These are phyloP conservation scores for Sanguinoderma infundibulare DNA, from an alignment of 1,284 basidiomycete species.

Conservation along the genomic window DNA sequence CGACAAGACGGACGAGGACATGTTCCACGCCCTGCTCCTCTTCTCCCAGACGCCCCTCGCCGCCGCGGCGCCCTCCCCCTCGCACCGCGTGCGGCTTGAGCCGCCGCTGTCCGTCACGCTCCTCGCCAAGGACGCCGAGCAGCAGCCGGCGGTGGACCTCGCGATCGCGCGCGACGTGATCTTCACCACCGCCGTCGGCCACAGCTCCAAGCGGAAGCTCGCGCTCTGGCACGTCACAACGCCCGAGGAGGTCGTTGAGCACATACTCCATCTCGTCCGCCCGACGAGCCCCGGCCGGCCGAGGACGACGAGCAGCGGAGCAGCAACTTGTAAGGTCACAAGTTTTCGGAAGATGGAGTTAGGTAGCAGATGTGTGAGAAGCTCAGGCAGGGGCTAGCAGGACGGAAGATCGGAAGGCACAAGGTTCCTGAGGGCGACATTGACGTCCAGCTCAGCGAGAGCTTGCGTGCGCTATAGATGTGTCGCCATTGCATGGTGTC, in stretches of 20 bases:
- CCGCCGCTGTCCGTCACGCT: conserved; percentile 79
- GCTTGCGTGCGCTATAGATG: conserved; percentile 83
- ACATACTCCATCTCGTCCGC: conserved; percentile 62
- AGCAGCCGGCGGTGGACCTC: conserved; percentile 62
- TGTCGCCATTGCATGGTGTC: conserved; percentile 19
- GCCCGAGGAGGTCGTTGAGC: conserved; percentile 74
- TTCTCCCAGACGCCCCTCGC: conserved; percentile 52
- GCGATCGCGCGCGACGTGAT: conserved; percentile 70
- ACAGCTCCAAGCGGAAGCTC: conserved; percentile 84
- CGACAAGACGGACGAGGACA: conserved; percentile 98
- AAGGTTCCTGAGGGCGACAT: conserved; percentile 71
- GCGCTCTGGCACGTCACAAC: conserved; percentile 90
- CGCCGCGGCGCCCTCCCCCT: conserved; percentile 40
- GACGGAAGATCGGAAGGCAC: conserved; percentile 77
- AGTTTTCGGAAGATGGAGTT: too few relatives aligned
- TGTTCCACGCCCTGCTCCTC: conserved; percentile 88
- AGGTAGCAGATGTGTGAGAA: conserved; percentile 47
- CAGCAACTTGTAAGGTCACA: conserved; percentile 27
- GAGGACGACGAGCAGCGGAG: conserved; percentile 8
- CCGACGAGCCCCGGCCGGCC: conserved; percentile 18
- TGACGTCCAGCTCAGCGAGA: conserved; percentile 91
- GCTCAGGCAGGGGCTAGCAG: conserved; percentile 62
- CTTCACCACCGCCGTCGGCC: conserved; percentile 89
- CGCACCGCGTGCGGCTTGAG: conserved; percentile 47
- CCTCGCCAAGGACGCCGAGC: conserved; percentile 36